Evolutionary conservation across 2,329 filamentous ascomycete species (phyloP).

Genomic region (Alternaria gansuensis): DNA sequence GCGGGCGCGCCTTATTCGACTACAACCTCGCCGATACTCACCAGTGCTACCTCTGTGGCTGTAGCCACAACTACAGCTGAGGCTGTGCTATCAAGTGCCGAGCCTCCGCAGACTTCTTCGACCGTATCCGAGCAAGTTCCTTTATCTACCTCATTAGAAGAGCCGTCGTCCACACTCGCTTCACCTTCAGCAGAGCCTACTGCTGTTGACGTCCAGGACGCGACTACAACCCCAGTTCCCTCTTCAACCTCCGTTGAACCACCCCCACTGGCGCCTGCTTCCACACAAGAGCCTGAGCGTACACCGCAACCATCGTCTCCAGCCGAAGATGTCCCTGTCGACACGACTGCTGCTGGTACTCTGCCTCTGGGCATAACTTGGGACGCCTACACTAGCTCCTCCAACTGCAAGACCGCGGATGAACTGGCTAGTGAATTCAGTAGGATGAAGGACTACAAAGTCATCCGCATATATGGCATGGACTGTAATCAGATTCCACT

Average conservation of each 20-base stretch:
- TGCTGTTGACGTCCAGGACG: conserved; percentile 12
- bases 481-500: conserved; percentile 77
- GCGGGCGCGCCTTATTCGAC: conserved; percentile 42
- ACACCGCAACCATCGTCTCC: conserved; percentile 10
- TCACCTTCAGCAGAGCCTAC: conserved; percentile 21
- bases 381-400: conserved; percentile 40
- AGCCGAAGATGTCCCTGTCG: conserved; percentile 14
- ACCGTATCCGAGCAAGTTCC: conserved; percentile 17
- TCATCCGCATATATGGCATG: conserved; percentile 80
- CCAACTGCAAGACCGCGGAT: conserved; percentile 69
- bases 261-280: conserved; percentile 5
- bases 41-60: conserved; percentile 13
- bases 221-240: conserved; percentile 7
- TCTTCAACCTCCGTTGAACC: conserved; percentile 11
- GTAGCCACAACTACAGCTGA: conserved; percentile 22
- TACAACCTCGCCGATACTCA: conserved; percentile 26
- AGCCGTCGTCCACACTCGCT: conserved; percentile 15
- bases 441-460: conserved; percentile 65
- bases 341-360: conserved; percentile 6
- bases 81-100: not conserved
- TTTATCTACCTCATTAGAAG: conserved; percentile 2
- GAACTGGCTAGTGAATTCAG: conserved; percentile 73
- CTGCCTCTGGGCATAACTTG: conserved; percentile 48
- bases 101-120: conserved; percentile 14
- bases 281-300: conserved; percentile 13